Percentiles rank a stretch among this genome's conserved stretches.
These are phyloP conservation scores for Kwoniella shandongensis DNA, from an alignment of 768 basidiomycete species.

Conservation along the genomic window DNA sequence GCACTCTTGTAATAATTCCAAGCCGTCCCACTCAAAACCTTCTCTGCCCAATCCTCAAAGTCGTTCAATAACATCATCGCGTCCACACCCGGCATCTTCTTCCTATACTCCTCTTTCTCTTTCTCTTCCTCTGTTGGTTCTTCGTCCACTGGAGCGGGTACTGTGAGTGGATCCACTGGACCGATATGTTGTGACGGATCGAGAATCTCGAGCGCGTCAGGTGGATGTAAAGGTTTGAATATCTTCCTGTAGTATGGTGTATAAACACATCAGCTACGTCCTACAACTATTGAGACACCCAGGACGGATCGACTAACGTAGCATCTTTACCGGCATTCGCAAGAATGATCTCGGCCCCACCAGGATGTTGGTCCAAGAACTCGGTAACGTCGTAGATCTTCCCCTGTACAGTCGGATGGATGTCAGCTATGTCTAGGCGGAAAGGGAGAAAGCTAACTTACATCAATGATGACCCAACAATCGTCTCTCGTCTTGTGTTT, in stretches of 20 bases:
- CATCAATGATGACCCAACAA: slow-evolving; percentile 89
- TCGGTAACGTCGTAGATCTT: slow-evolving; percentile 54
- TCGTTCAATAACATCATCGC: slow-evolving; percentile 54
- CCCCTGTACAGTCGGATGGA: slow-evolving; percentile 24
- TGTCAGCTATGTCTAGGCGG: neutral
- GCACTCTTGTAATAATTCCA: slow-evolving; percentile 55
- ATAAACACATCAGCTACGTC: too few species aligned
- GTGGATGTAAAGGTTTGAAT: slow-evolving; percentile 54
- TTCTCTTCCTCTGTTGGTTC: slow-evolving; percentile 50
- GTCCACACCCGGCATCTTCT: slow-evolving; percentile 45
- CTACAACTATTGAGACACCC: neutral
- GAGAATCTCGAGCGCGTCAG: slow-evolving; percentile 51
- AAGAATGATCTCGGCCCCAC: slow-evolving; percentile 50
- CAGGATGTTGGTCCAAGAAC: slow-evolving; percentile 53
- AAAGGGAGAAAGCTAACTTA: slow-evolving; percentile 10
- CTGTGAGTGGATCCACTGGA: slow-evolving; percentile 52
- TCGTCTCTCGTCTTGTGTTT: slow-evolving; percentile 83
- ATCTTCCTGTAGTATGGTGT: slow-evolving; percentile 33
- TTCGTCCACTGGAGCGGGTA: slow-evolving; percentile 24
- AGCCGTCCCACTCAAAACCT: slow-evolving; percentile 52
- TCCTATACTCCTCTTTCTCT: slow-evolving; percentile 45
- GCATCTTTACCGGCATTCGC: slow-evolving; percentile 54
- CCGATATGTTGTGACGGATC: slow-evolving; percentile 46
- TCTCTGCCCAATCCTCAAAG: slow-evolving; percentile 54
- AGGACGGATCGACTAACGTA: slow-evolving; percentile 39